Conservation (phyloP, 75 land plant genomes). For the Selaginella tamariscina region DNA sequence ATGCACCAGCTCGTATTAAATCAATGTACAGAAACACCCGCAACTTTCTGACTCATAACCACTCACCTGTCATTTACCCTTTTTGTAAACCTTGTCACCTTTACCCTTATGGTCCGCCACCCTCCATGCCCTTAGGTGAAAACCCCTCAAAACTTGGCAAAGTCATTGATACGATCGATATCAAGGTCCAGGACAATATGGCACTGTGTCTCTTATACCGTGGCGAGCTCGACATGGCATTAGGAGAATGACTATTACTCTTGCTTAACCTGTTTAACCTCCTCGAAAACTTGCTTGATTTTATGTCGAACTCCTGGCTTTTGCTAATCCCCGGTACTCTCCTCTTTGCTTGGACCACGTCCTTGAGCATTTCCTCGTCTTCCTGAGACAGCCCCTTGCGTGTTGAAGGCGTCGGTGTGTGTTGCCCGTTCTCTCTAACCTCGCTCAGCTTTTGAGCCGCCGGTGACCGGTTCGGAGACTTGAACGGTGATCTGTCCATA, state of each 20-base stretch:
- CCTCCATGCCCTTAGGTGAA: too few species aligned
- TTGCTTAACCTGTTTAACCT: slow-evolving; percentile 29
- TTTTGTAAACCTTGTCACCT: too few species aligned
- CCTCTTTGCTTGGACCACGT: slow-evolving; percentile 8
- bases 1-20: too few species aligned
- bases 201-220: slow-evolving; percentile 14
- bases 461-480: slow-evolving; percentile 26
- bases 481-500: too few species aligned
- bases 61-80: too few species aligned
- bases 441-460: background rate
- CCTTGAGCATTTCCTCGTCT: slow-evolving; percentile 46
- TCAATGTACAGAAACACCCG: too few species aligned
- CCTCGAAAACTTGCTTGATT: background rate
- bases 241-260: slow-evolving; percentile 58
- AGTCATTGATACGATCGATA: slow-evolving; percentile 50
- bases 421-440: slow-evolving; percentile 11
- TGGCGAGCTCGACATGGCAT: slow-evolving; percentile 26
- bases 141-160: too few species aligned
- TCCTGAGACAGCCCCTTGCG: slow-evolving; percentile 39
- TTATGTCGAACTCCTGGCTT: slow-evolving; percentile 36
- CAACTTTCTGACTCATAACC: too few species aligned
- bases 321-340: slow-evolving; percentile 37
- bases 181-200: slow-evolving; percentile 35
- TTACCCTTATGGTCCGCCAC: too few species aligned
- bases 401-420: background rate